phyloP scores from a whole-genome alignment of 805 yeast genomes.

The Blastobotrys chiropterorum region DNA sequence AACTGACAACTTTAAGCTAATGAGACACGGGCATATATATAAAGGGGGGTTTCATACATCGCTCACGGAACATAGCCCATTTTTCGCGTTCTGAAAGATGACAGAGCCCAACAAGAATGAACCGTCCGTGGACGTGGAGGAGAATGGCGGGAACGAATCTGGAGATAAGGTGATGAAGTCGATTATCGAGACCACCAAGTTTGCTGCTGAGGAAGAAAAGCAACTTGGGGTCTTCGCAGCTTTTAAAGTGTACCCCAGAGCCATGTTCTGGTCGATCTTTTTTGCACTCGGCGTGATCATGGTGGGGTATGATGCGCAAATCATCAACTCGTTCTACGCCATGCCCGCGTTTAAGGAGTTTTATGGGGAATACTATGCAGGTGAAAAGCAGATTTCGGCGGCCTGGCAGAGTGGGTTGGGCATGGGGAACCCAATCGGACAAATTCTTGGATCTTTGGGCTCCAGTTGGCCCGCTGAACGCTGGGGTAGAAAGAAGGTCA shows the following conservation, averaged over 20 bases:
- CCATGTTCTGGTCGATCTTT: slow-evolving; percentile 43
- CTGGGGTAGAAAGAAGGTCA: slow-evolving; percentile 41
- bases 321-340: slow-evolving; percentile 40
- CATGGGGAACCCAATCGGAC: slow-evolving; percentile 34
- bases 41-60: neutral
- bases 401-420: slow-evolving; percentile 28
- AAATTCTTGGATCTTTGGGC: slow-evolving; percentile 40
- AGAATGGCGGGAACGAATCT: neutral
- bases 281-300: slow-evolving; percentile 40
- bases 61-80: no score
- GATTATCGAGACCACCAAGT: slow-evolving; percentile 16
- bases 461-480: slow-evolving; percentile 42
- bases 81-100: neutral
- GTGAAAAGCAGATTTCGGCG: slow-evolving; percentile 18
- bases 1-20: neutral
- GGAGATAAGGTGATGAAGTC: slow-evolving; percentile 9
- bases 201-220: slow-evolving; percentile 23
- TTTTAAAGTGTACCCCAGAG: slow-evolving; percentile 38
- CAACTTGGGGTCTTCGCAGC: slow-evolving; percentile 32
- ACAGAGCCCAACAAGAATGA: neutral
- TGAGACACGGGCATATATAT: neutral
- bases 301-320: slow-evolving; percentile 44
- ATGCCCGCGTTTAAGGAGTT: slow-evolving; percentile 39
- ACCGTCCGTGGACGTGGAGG: neutral
- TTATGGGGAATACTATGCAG: slow-evolving; percentile 34